Evolutionary conservation across 352 stramenopile genomes (phyloP).

Genomic region (Phytophthora pisi): DNA sequence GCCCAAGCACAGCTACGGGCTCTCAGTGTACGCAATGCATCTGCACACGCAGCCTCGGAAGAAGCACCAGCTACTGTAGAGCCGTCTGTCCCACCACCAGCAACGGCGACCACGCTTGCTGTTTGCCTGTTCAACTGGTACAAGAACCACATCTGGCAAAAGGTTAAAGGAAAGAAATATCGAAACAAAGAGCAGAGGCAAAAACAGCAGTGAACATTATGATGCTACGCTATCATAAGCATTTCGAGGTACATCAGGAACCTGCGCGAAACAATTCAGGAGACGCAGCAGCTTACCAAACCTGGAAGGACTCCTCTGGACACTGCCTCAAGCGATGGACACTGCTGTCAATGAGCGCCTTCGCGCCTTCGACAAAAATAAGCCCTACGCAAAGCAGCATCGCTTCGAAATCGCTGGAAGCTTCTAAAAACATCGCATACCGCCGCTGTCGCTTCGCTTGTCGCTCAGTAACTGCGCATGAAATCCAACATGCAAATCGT

Average conservation of each 20-base stretch:
- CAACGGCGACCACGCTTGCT: too few species aligned
- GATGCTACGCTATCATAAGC: not conserved
- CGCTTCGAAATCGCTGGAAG: not conserved
- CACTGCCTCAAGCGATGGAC: not conserved
- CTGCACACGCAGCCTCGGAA: too few species aligned
- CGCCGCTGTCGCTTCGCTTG: not conserved
- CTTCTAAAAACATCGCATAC: not conserved
- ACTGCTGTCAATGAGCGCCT: not conserved
- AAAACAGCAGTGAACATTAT: not conserved
- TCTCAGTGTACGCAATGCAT: too few species aligned
- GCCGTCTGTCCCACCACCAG: too few species aligned
- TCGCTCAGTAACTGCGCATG: not conserved
- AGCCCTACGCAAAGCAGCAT: not conserved
- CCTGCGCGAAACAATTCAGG: not conserved
- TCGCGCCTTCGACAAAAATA: not conserved
- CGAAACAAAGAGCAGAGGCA: too few species aligned
- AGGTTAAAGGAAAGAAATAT: too few species aligned
- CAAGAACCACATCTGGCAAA: too few species aligned
- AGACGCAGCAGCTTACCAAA: not conserved
- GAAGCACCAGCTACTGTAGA: too few species aligned
- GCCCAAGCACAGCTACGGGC: too few species aligned
- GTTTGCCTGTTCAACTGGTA: too few species aligned
- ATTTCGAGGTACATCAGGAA: not conserved
- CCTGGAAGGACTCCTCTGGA: not conserved
- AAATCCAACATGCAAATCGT: not conserved